Conservation (phyloP, 176 grass and related monocot genomes). For the Paspalum vaginatum region DNA sequence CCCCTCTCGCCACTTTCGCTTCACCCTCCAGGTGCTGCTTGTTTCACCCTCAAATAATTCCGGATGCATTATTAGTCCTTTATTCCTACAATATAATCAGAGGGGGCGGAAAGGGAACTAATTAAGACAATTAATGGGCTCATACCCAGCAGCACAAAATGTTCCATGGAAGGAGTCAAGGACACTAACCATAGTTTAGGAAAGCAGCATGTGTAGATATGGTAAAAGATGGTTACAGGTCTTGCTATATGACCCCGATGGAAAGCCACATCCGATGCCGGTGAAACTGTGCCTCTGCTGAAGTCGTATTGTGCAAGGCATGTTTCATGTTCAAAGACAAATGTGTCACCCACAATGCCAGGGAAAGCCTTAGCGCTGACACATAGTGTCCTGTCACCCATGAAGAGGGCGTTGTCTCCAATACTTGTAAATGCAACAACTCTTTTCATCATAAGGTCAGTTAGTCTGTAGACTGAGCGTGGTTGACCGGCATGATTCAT, state of each 20-base stretch:
- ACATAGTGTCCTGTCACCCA: not conserved
- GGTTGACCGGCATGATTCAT: too few relatives aligned
- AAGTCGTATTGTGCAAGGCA: conserved; percentile 14
- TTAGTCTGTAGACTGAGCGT: not conserved
- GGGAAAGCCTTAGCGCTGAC: conserved; percentile 18
- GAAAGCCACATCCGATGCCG: conserved; percentile 19
- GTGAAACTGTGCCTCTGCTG: not conserved
- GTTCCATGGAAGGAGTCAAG: too few relatives aligned
- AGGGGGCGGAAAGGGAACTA: too few relatives aligned
- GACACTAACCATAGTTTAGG: too few relatives aligned
- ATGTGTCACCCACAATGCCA: conserved; percentile 16
- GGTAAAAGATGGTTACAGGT: conserved; percentile 18
- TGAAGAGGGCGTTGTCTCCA: conserved; percentile 14
- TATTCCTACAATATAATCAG: too few relatives aligned
- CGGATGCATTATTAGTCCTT: too few relatives aligned
- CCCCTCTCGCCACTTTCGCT: too few relatives aligned
- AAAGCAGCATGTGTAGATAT: conserved; percentile 22
- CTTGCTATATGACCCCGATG: too few relatives aligned
- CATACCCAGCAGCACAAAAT: too few relatives aligned
- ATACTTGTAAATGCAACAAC: not conserved
- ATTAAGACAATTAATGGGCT: too few relatives aligned
- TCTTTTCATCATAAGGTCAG: not conserved
- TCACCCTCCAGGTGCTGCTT: too few relatives aligned
- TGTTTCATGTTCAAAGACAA: not conserved
- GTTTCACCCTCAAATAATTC: too few relatives aligned